Evolutionary conservation across 257 asterid species (phyloP).

Genomic region (Mitragyna speciosa): DNA sequence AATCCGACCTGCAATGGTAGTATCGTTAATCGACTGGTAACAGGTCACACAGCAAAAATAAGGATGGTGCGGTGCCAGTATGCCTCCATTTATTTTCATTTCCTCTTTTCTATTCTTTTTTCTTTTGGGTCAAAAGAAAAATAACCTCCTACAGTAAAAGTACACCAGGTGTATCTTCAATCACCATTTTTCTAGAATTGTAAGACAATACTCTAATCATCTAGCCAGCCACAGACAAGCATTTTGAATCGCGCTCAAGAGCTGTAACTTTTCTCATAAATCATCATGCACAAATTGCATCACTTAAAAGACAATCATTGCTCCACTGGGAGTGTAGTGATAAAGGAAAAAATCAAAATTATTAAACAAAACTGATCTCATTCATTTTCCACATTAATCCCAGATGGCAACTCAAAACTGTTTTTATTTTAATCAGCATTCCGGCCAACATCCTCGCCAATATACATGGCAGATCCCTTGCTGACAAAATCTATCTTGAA

Average conservation of each 20-base stretch:
- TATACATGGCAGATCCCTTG: constrained; percentile 50
- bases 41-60: background rate
- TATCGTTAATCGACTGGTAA: background rate
- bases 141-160: background rate
- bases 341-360: background rate
- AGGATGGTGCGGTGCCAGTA: no score
- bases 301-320: background rate
- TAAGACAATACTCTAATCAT: background rate
- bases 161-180: background rate
- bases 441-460: constrained; percentile 26
- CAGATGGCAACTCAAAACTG: constrained; percentile 68
- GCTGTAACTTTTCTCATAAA: background rate
- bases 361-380: constrained; percentile 10
- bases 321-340: background rate
- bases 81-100: background rate
- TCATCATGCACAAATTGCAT: background rate
- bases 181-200: background rate
- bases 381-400: constrained; percentile 55
- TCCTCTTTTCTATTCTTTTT: background rate
- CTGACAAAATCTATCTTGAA: constrained; percentile 63
- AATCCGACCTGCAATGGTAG: no score
- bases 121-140: background rate
- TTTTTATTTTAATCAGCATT: constrained; percentile 31
- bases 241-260: background rate
- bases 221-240: background rate